Evolutionary conservation across 1,284 basidiomycete genomes (phyloP).

Genomic region (Xanthoconium separans): DNA sequence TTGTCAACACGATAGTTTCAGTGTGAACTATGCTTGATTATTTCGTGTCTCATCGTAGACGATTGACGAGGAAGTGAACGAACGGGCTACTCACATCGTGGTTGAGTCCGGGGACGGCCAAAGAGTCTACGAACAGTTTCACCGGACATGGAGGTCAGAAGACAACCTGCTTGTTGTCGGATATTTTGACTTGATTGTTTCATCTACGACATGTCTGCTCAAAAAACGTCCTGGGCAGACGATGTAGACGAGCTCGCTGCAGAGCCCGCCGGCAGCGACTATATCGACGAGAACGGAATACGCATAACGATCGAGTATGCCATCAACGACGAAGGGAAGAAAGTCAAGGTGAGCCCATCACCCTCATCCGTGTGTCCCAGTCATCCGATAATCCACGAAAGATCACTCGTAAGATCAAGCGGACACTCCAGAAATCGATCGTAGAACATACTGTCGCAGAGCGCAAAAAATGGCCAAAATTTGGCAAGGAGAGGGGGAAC

Average conservation of each 20-base stretch:
- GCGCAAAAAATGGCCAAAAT: conserved; percentile 92
- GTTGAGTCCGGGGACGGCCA: conserved; percentile 87
- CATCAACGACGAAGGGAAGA: conserved; percentile 91
- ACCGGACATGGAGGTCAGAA: neutral
- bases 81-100: conserved; percentile 28
- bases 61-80: neutral
- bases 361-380: neutral
- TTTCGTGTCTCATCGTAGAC: conserved; percentile 21
- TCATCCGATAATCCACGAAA: conserved; percentile 32
- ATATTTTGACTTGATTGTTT: conserved; percentile 19
- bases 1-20: conserved; percentile 33
- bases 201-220: conserved; percentile 22
- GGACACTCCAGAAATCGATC: conserved; percentile 87
- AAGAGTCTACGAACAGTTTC: too few relatives aligned
- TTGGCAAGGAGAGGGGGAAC: conserved; percentile 90
- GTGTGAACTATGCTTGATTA: conserved; percentile 34
- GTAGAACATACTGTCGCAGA: conserved; percentile 95
- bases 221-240: conserved; percentile 81
- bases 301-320: conserved; percentile 83
- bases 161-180: conserved; percentile 8
- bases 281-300: conserved; percentile 86
- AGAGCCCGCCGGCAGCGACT: conserved; percentile 56
- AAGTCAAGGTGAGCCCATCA: conserved; percentile 76
- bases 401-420: conserved; percentile 87
- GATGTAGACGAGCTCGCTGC: conserved; percentile 73